These are phyloP conservation scores for Tuber borchii DNA, from an alignment of 495 filamentous ascomycete genomes.

Conservation along the genomic window DNA sequence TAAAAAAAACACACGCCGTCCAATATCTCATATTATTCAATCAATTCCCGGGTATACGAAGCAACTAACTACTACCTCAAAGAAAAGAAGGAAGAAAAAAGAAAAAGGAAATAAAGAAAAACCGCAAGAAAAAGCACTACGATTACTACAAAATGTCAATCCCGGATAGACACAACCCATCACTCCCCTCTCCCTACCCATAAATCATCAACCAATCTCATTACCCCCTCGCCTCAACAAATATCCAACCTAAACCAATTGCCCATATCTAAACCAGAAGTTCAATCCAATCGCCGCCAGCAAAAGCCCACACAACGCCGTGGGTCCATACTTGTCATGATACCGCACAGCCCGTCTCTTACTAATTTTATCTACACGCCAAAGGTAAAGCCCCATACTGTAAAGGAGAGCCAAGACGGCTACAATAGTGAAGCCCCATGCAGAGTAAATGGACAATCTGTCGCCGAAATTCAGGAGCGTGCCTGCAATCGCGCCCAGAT, in stretches of 20 bases:
- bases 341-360: slow-evolving; percentile 74
- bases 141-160: not conserved
- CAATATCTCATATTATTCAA: not conserved
- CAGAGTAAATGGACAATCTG: slow-evolving; percentile 50
- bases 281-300: slow-evolving; percentile 68
- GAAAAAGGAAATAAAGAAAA: not conserved
- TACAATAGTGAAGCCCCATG: slow-evolving; percentile 73
- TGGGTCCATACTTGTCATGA: slow-evolving; percentile 84
- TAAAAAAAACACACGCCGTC: too few relatives aligned
- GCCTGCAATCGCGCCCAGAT: slow-evolving; percentile 84
- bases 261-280: slow-evolving; percentile 57
- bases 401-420: slow-evolving; percentile 71
- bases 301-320: slow-evolving; percentile 64
- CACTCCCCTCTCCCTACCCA: slow-evolving; percentile 45
- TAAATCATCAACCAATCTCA: not conserved
- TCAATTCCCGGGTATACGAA: not conserved
- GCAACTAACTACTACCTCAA: not conserved
- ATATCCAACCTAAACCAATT: slow-evolving; percentile 19
- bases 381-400: slow-evolving; percentile 73
- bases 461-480: slow-evolving; percentile 79
- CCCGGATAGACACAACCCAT: slow-evolving; percentile 1
- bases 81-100: not conserved
- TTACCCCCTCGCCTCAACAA: slow-evolving; percentile 10
- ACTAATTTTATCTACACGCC: slow-evolving; percentile 76
- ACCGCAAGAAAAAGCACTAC: not conserved